Evolutionary conservation across 2,329 filamentous ascomycete genomes (phyloP).

Genomic region (Ceratocystis eucalypticola): DNA sequence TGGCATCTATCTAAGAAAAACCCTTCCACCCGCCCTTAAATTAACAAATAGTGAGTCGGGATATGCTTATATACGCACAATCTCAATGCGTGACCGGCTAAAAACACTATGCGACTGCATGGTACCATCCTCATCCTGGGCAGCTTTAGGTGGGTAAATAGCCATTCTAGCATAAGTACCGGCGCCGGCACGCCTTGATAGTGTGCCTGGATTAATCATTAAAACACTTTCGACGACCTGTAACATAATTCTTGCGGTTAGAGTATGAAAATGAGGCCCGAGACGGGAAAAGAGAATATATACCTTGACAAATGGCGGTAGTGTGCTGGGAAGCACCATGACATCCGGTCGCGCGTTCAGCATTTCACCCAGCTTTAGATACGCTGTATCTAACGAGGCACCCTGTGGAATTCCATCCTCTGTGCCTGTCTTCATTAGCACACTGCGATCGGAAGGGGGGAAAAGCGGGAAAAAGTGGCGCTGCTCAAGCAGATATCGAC

Average conservation of each 20-base stretch:
- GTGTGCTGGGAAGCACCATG: constrained; percentile 63
- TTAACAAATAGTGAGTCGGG: not conserved
- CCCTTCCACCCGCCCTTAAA: not conserved
- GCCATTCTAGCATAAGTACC: constrained; percentile 77
- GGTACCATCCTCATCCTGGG: constrained; percentile 42
- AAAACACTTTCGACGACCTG: constrained; percentile 85
- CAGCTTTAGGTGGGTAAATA: constrained; percentile 50
- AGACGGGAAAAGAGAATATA: too few species aligned
- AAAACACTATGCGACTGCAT: constrained; percentile 64
- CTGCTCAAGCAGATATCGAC: constrained; percentile 72
- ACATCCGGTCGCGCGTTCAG: constrained; percentile 75
- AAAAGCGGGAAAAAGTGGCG: constrained; percentile 84
- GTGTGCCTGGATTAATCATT: constrained; percentile 75
- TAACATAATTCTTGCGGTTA: constrained; percentile 14
- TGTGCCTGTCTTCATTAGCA: constrained; percentile 50
- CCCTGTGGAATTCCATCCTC: constrained; percentile 51
- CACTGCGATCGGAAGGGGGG: constrained; percentile 59
- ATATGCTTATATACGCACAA: constrained; percentile 53
- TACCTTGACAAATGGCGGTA: constrained; percentile 82
- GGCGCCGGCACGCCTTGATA: constrained; percentile 71
- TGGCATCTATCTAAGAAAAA: not conserved
- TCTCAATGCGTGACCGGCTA: constrained; percentile 73
- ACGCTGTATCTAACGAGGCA: constrained; percentile 67
- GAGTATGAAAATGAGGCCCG: not conserved
- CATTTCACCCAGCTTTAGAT: constrained; percentile 83